phyloP scores from a whole-genome alignment of 1,284 basidiomycete species.

The Tilletiaria anomala region DNA sequence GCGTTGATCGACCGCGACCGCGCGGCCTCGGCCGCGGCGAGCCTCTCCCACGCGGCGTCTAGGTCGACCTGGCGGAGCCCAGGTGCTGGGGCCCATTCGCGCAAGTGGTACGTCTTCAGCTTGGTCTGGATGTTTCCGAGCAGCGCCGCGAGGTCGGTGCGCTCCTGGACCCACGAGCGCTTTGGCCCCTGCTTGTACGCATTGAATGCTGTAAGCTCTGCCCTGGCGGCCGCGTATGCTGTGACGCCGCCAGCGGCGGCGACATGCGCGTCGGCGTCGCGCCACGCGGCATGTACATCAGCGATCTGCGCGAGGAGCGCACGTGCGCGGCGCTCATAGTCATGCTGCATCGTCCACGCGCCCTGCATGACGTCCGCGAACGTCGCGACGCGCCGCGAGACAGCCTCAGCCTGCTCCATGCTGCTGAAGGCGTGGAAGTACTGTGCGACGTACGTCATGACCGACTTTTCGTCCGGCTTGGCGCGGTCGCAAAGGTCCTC shows the following conservation, averaged over 20 bases:
- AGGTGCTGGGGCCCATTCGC: slow-evolving; percentile 20
- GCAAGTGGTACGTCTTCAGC: slow-evolving; percentile 66
- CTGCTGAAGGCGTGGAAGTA: slow-evolving; percentile 96
- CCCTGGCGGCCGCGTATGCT: slow-evolving; percentile 64
- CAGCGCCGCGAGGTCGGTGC: slow-evolving; percentile 71
- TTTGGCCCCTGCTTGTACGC: slow-evolving; percentile 75
- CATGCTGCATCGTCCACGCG: slow-evolving; percentile 57
- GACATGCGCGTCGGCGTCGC: too few relatives aligned
- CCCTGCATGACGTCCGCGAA: slow-evolving; percentile 84
- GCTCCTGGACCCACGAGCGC: slow-evolving; percentile 72
- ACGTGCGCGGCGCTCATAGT: slow-evolving; percentile 78
- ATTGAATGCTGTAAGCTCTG: slow-evolving; percentile 58
- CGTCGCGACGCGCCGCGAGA: slow-evolving; percentile 80
- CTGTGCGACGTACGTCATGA: slow-evolving; percentile 90
- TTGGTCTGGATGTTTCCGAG: slow-evolving; percentile 92
- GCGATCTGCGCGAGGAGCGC: slow-evolving; percentile 48
- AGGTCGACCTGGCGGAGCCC: slow-evolving; percentile 49
- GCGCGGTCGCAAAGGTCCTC: slow-evolving; percentile 81
- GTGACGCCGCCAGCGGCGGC: too few relatives aligned
- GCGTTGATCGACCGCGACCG: slow-evolving; percentile 76
- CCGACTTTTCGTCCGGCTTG: slow-evolving; percentile 81
- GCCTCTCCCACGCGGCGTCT: slow-evolving; percentile 59
- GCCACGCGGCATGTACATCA: too few relatives aligned
- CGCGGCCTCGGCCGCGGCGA: slow-evolving; percentile 61
- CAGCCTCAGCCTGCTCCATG: slow-evolving; percentile 90